Evolutionary conservation across 2,329 filamentous ascomycete species (phyloP).

Genomic region (Gliomastix tumulicola): DNA sequence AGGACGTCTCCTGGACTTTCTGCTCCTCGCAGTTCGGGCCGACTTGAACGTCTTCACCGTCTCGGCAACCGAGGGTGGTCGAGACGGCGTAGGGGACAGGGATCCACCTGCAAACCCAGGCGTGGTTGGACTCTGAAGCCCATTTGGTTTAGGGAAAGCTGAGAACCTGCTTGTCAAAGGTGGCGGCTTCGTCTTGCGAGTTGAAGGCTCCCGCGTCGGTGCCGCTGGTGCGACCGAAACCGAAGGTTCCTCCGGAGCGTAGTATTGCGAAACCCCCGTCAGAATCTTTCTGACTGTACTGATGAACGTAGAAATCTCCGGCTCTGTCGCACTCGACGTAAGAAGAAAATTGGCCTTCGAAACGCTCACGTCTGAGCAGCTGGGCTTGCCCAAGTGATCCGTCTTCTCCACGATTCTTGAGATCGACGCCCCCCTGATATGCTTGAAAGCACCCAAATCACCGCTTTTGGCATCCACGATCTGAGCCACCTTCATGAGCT

Average conservation of each 20-base stretch:
- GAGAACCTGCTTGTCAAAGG: slow-evolving; percentile 20
- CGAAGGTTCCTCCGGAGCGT: slow-evolving; percentile 28
- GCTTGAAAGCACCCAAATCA: slow-evolving; percentile 27
- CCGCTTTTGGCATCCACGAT: slow-evolving; percentile 39
- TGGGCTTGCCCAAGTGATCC: slow-evolving; percentile 1
- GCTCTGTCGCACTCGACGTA: slow-evolving; percentile 43
- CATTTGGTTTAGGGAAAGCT: slow-evolving; percentile 17
- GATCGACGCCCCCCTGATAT: slow-evolving; percentile 26
- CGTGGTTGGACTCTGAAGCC: slow-evolving; percentile 12
- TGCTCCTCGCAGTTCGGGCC: slow-evolving; percentile 11
- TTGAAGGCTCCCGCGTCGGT: slow-evolving; percentile 8
- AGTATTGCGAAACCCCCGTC: slow-evolving; percentile 26
- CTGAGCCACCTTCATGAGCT: slow-evolving; percentile 51
- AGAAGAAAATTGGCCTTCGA: slow-evolving; percentile 51
- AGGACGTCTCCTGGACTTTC: background rate
- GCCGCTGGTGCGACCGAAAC: slow-evolving; percentile 1
- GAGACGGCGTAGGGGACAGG: slow-evolving; percentile 6
- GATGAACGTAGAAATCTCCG: slow-evolving; percentile 48
- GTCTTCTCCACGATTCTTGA: slow-evolving; percentile 10
- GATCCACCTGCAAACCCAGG: slow-evolving; percentile 5
- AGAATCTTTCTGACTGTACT: slow-evolving; percentile 40
- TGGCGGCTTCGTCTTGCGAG: slow-evolving; percentile 14
- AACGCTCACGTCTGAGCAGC: slow-evolving; percentile 22
- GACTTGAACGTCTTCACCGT: slow-evolving; percentile 21
- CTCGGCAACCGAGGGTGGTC: slow-evolving; percentile 23